Conservation (phyloP, 2,329 filamentous ascomycete genomes). For the Fusarium foetens region DNA sequence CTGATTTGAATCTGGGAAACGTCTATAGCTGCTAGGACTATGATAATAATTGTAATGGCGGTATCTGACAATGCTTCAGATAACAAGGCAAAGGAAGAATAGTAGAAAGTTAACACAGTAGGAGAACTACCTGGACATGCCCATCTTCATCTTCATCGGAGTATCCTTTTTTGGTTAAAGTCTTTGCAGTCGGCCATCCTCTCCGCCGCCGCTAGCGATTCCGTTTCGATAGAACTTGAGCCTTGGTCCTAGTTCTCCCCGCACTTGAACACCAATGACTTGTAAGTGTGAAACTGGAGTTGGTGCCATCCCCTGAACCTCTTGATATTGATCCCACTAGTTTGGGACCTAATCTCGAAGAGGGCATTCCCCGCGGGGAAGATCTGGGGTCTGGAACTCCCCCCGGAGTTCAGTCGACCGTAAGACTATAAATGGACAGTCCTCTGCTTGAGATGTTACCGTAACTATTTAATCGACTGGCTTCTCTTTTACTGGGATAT, state of each 20-base stretch:
- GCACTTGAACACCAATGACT: neutral
- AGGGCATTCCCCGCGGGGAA: neutral
- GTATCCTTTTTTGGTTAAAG: neutral
- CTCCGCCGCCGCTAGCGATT: neutral
- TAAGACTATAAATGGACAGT: neutral
- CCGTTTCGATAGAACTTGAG: no score
- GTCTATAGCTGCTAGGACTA: no score
- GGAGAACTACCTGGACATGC: neutral
- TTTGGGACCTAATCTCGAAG: neutral
- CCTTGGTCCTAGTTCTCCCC: neutral
- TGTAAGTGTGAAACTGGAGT: no score
- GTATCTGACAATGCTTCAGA: no score
- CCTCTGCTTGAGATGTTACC: neutral
- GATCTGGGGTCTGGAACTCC: neutral
- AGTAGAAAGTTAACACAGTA: neutral
- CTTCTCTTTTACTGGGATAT: no score
- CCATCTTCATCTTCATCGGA: neutral
- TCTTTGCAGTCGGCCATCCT: neutral
- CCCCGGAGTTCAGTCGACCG: neutral
- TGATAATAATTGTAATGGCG: no score
- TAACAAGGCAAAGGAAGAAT: fast-evolving
- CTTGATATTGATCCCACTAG: neutral
- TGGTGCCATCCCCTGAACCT: neutral
- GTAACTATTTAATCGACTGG: neutral
- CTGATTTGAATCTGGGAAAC: neutral